These are phyloP conservation scores for Oidiodendron maius DNA, from an alignment of 495 filamentous ascomycete genomes.

Conservation along the genomic window DNA sequence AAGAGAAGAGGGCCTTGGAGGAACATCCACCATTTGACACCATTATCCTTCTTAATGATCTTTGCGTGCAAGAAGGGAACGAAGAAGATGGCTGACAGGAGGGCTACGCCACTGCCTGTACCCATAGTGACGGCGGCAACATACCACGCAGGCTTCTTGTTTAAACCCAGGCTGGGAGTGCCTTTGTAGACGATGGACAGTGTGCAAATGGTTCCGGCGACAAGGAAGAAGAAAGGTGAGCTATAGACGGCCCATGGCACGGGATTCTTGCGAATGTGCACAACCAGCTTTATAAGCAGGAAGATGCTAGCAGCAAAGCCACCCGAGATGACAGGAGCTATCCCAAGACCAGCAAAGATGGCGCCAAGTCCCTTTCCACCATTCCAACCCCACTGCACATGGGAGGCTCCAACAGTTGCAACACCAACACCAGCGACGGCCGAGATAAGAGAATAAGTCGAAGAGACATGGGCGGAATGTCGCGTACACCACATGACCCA, in stretches of 20 bases:
- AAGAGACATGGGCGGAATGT: constrained; percentile 53
- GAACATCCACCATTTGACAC: constrained; percentile 52
- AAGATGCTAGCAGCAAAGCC: constrained; percentile 59
- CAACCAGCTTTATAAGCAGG: constrained; percentile 54
- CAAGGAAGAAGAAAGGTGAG: constrained; percentile 59
- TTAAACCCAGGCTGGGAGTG: constrained; percentile 33
- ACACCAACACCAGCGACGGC: constrained; percentile 60
- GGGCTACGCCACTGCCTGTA: constrained; percentile 49
- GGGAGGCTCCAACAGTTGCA: constrained; percentile 42
- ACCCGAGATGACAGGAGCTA: constrained; percentile 57
- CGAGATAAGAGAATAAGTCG: constrained; percentile 60
- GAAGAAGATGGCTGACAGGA: constrained; percentile 49
- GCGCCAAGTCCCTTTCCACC: constrained; percentile 42
- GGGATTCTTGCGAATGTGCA: constrained; percentile 57
- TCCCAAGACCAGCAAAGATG: constrained; percentile 40
- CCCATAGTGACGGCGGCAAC: constrained; percentile 52
- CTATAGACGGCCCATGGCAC: constrained; percentile 48
- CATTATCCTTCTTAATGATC: constrained; percentile 48
- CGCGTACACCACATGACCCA: constrained; percentile 55
- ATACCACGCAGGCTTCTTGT: constrained; percentile 41
- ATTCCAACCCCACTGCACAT: constrained; percentile 49
- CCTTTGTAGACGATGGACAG: constrained; percentile 48
- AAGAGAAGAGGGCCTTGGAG: constrained; percentile 50
- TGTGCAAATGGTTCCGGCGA: constrained; percentile 50
- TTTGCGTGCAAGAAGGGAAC: constrained; percentile 57